Conservation (phyloP, 768 basidiomycete species). For the Hygrophoropsis aurantiaca region DNA sequence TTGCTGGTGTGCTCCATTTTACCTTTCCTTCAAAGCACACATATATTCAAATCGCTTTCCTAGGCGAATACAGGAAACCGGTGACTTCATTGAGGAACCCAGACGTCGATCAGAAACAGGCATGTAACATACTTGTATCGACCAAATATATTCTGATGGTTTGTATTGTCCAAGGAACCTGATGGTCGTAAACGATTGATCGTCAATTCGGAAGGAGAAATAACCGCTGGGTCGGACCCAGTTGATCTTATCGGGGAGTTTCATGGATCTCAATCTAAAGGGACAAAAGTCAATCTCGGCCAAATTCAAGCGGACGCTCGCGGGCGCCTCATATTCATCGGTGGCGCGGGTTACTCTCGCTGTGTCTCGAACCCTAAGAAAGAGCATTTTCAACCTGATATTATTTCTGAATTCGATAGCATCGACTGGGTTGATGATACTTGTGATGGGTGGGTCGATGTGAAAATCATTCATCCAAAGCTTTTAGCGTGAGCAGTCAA, state of each 20-base stretch:
- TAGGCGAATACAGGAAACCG: neutral
- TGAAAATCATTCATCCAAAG: conserved; percentile 15
- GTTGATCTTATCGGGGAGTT: neutral
- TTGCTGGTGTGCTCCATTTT: conserved; percentile 11
- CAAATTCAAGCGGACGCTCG: too few relatives aligned
- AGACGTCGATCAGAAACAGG: too few relatives aligned
- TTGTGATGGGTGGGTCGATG: conserved; percentile 32
- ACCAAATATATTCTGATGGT: conserved; percentile 22
- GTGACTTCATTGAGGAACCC: conserved; percentile 4
- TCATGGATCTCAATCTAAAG: neutral
- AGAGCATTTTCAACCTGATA: conserved; percentile 19
- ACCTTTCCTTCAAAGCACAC: too few relatives aligned
- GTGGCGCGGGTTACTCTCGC: conserved; percentile 23
- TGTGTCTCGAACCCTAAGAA: conserved; percentile 11
- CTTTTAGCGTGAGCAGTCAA: too few relatives aligned
- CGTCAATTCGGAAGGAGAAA: neutral
- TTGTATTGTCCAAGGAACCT: conserved; percentile 2
- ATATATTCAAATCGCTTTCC: neutral
- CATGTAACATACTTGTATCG: conserved; percentile 13
- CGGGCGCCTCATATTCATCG: conserved; percentile 33
- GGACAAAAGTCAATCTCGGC: neutral
- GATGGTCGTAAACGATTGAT: conserved; percentile 1
- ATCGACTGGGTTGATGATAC: conserved; percentile 35
- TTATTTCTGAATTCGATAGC: conserved; percentile 29
- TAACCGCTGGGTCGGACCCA: neutral